These are phyloP conservation scores for Drechslera avenae DNA, from an alignment of 2,329 filamentous ascomycete genomes.

Conservation along the genomic window DNA sequence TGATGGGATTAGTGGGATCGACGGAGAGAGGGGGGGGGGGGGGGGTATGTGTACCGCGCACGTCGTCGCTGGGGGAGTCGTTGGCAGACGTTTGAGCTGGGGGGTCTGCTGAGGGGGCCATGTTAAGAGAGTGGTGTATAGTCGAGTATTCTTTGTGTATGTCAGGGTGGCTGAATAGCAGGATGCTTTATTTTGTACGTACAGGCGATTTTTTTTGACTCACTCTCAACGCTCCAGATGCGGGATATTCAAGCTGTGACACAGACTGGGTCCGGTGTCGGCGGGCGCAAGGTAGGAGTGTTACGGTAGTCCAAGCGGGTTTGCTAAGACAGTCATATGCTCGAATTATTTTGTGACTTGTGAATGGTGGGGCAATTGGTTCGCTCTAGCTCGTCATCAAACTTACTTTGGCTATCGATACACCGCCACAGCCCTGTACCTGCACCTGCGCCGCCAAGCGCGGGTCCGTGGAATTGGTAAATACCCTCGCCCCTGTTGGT, in stretches of 20 bases:
- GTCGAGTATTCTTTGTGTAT: not conserved
- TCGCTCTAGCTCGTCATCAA: constrained; percentile 2
- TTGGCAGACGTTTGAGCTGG: constrained; percentile 37
- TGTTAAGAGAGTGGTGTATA: constrained; percentile 2
- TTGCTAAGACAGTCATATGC: constrained; percentile 16
- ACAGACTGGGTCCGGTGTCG: constrained; percentile 8
- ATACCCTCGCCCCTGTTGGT: constrained; percentile 8
- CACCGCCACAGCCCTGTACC: constrained; percentile 8
- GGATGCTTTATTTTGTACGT: no score
- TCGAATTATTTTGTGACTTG: constrained; percentile 17
- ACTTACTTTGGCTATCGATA: constrained; percentile 10
- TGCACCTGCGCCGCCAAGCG: constrained; percentile 9
- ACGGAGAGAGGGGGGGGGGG: not conserved
- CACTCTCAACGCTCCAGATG: no score
- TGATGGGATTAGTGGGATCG: constrained; percentile 23
- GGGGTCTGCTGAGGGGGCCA: constrained; percentile 23
- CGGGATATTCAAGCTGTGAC: not conserved
- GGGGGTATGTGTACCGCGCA: constrained; percentile 53
- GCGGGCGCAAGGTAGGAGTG: not conserved
- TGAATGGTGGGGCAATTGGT: constrained; percentile 9
- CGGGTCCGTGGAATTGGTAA: not conserved
- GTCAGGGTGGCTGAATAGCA: not conserved
- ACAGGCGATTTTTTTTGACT: not conserved
- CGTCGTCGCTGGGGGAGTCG: constrained; percentile 54
- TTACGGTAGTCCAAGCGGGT: not conserved